phyloP scores from a whole-genome alignment of 495 filamentous ascomycete genomes.

The Coniosporium apollinis region DNA sequence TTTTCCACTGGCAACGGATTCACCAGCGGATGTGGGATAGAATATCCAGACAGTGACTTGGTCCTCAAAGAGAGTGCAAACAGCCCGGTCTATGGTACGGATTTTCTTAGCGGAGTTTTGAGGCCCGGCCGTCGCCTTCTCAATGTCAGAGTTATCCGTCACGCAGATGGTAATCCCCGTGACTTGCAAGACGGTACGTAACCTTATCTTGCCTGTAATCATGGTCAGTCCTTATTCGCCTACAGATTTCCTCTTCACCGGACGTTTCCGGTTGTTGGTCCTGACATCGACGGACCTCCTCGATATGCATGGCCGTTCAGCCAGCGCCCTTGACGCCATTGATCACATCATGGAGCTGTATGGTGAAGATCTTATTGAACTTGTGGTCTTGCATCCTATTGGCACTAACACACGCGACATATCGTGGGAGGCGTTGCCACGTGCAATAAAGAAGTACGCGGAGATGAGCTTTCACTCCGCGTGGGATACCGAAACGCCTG shows the following conservation, averaged over 20 bases:
- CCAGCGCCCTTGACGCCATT: too few relatives aligned
- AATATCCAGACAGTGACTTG: constrained; percentile 10
- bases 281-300: constrained; percentile 26
- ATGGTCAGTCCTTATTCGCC: too few relatives aligned
- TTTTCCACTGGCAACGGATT: constrained; percentile 18
- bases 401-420: too few relatives aligned
- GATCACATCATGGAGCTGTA: too few relatives aligned
- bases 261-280: constrained; percentile 31
- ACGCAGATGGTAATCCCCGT: constrained; percentile 29
- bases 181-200: constrained; percentile 32
- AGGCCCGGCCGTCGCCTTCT: constrained; percentile 14
- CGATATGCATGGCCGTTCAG: too few relatives aligned
- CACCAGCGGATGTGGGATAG: constrained; percentile 20
- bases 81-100: not conserved
- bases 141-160: constrained; percentile 23
- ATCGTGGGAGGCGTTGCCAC: too few relatives aligned
- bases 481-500: too few relatives aligned
- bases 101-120: constrained; percentile 9
- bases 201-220: not conserved
- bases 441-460: too few relatives aligned
- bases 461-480: too few relatives aligned
- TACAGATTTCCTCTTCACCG: constrained; percentile 25
- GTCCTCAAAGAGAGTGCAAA: constrained; percentile 4
- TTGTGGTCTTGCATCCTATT: too few relatives aligned
- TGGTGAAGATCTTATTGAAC: too few relatives aligned